Percentiles rank a stretch among this genome's conserved stretches.
These are phyloP conservation scores for Boletus rubropictus DNA, from an alignment of 768 basidiomycete species.

Conservation along the genomic window DNA sequence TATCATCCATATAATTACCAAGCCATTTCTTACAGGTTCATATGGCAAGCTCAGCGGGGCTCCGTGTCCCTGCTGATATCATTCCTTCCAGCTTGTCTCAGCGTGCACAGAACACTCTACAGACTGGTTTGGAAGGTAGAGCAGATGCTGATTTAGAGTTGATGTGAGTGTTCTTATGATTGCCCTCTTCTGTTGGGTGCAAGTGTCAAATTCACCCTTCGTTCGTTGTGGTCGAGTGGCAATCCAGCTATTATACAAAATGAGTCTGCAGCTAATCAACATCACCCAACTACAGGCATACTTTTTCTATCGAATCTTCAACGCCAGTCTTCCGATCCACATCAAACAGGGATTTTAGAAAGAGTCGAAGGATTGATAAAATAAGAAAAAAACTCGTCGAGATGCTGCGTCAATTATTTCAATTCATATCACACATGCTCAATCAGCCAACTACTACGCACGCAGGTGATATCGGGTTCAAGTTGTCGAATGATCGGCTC, in stretches of 20 bases:
- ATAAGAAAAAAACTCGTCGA: slow-evolving; percentile 2
- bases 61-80: background rate
- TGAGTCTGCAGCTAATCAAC: background rate
- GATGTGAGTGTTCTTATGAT: background rate
- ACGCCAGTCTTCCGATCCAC: background rate
- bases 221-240: no score
- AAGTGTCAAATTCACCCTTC: no score
- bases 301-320: background rate
- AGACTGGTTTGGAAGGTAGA: background rate
- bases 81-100: background rate
- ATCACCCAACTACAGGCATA: background rate
- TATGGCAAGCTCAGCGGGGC: background rate
- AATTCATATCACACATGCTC: accelerated
- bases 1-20: no score
- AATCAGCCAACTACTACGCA: background rate
- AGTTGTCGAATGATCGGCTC: background rate
- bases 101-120: background rate
- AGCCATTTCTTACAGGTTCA: background rate
- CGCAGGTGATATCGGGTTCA: slow-evolving; percentile 7
- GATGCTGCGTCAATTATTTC: slow-evolving; percentile 8
- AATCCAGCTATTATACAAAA: background rate
- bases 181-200: no score
- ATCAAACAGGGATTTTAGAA: background rate
- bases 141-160: no score
- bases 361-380: background rate